Conservation (phyloP, 805 yeast genomes). For the Teunomyces atbi region DNA sequence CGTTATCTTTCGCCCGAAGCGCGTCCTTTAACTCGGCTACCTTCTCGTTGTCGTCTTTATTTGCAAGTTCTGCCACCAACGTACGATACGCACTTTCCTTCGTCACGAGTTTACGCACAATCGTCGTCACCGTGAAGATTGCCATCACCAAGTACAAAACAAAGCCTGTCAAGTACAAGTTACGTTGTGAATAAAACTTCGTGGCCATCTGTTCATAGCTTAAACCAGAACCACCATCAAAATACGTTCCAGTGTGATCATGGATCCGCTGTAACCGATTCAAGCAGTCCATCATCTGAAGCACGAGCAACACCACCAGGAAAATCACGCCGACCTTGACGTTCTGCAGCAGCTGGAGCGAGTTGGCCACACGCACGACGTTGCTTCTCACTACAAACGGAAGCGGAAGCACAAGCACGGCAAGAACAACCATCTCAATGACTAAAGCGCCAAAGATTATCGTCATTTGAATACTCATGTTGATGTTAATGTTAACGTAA, state of each 20-base stretch:
- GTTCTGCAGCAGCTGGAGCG: slow-evolving; percentile 36
- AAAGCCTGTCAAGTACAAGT: slow-evolving; percentile 61
- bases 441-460: slow-evolving; percentile 47
- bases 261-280: slow-evolving; percentile 36
- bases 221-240: slow-evolving; percentile 18
- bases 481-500: slow-evolving; percentile 6
- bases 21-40: slow-evolving; percentile 33
- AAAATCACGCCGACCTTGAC: slow-evolving; percentile 46
- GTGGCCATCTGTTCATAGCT: slow-evolving; percentile 54
- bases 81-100: slow-evolving; percentile 35
- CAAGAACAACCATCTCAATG: slow-evolving; percentile 50
- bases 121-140: slow-evolving; percentile 52
- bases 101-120: slow-evolving; percentile 51
- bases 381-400: slow-evolving; percentile 47
- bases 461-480: slow-evolving; percentile 48
- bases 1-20: slow-evolving; percentile 40
- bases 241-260: slow-evolving; percentile 20
- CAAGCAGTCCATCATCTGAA: slow-evolving; percentile 56
- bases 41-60: slow-evolving; percentile 15
- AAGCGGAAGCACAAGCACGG: slow-evolving; percentile 53
- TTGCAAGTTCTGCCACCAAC: slow-evolving; percentile 10
- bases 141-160: slow-evolving; percentile 55
- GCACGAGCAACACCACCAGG: slow-evolving; percentile 38
- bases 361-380: slow-evolving; percentile 37
- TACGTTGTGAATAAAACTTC: slow-evolving; percentile 63